Base-by-base conservation (phyloP, 257 asterid species). In the Craterostigma plantagineum region DNA sequence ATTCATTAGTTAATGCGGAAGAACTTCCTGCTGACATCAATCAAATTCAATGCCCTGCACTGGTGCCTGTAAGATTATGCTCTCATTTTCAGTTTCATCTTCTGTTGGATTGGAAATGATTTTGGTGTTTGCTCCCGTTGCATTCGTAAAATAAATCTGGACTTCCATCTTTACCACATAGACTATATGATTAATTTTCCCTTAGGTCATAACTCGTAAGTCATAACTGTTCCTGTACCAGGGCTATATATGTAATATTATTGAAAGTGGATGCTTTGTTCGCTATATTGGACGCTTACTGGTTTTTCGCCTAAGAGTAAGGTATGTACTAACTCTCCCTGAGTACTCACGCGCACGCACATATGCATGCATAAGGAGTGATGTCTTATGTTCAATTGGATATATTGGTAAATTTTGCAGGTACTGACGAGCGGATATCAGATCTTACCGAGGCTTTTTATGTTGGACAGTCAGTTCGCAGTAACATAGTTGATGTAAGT, bases 241-340 rank as follows among this genome's bases (percentile, higher is more conserved):
- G 99, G 99, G 99, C 34, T 90, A 83, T 60, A 50, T 90, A 52
- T 83, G 95, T 63, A 90, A 79, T 60, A 61, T 90, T 54, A 90
- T 90, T 56, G 99, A 83, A 42, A 58, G 73, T 45, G 99, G 99
- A 44, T 77, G 94, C 77, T 90, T 90, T 54, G 76, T 90, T 42
- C 99, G 99, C 53, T 90, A 67, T 68, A 44, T 83, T 55, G 95
- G 99, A 47, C 91, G 83, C 33, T 70, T 83, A 90, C 99, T 61
- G 99, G 94, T 35, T 90, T 90, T 79, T 83, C 92, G 56, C 95
- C 99, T 30, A 90, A 70, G 73, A 62, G 69, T 73, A 90, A 71
- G 95, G 95, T 83, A 72, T 34, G 16, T 12, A 14, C n/a, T n/a
- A n/a, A n/a, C n/a, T n/a, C n/a, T n/a, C n/a, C n/a, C n/a, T n/a